These are phyloP conservation scores for Trichosporon sp. DNA, from an alignment of 1,284 basidiomycete genomes.

Conservation along the genomic window DNA sequence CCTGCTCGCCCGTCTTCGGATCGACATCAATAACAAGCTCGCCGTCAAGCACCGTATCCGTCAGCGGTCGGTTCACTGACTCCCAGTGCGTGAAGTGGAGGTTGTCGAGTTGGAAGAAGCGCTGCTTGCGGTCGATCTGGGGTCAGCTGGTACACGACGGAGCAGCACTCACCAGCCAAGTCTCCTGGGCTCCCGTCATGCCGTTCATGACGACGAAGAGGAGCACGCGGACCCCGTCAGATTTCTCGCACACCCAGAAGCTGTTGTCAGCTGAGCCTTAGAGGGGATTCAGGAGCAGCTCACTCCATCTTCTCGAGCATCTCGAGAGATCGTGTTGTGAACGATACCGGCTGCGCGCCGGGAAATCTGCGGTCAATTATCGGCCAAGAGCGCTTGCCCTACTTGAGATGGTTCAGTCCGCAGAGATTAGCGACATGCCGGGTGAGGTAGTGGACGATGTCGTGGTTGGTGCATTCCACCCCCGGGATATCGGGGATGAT, in stretches of 20 bases:
- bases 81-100: conserved; percentile 86
- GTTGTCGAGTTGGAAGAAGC: conserved; percentile 66
- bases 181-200: conserved; percentile 58
- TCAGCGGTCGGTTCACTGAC: conserved; percentile 59
- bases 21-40: conserved; percentile 91
- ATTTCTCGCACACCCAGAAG: conserved; percentile 99
- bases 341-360: conserved; percentile 89
- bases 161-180: conserved; percentile 63
- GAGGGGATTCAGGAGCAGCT: conserved; percentile 39
- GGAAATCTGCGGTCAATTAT: conserved; percentile 61
- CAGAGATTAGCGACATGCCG: conserved; percentile 61
- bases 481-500: conserved; percentile 47
- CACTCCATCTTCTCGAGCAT: conserved; percentile 79
- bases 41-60: conserved; percentile 83
- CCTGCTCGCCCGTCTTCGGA: conserved; percentile 67
- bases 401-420: conserved; percentile 58
- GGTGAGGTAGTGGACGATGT: conserved; percentile 60
- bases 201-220: conserved; percentile 65
- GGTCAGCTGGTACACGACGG: background rate
- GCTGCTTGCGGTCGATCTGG: conserved; percentile 92
- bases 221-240: conserved; percentile 91
- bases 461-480: conserved; percentile 43
- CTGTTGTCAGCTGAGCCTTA: conserved; percentile 48
- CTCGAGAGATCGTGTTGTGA: conserved; percentile 62
- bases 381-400: background rate